Base-by-base conservation (phyloP, 176 grass and related monocot genomes). In the Triticum turgidum region DNA sequence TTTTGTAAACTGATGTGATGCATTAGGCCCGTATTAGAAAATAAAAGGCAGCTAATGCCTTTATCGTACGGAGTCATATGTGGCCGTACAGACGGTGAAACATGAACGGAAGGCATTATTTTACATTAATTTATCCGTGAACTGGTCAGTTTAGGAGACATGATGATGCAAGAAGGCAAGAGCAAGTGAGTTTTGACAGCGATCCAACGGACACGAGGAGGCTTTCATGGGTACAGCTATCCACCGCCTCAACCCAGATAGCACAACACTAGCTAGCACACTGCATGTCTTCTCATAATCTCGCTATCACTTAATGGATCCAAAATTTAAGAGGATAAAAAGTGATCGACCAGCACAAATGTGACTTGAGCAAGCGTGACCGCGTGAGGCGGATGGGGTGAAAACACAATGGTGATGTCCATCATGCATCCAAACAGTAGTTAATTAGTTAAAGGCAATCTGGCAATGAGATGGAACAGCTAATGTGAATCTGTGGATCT, bases 71-170 rank as follows among this genome's bases (percentile, higher is more conserved):
- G 3, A 6, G 3, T 14, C 14, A 1, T 7, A 7, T 1, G 6
- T 58, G 65, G 0, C 33, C 80, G 80, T 87, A 87, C 85, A n/a
- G 59, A 59, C 5, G 9, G 51, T 61, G 71, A 76, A 54, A 76
- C 59, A n/a, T 58, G 41, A 77, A 59, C 86, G 4, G 18, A 39
- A 35, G 5, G 10, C 0, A 8, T 20, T 69, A 4, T 12, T 80
- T 44, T 4, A 5, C 3, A 14, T 45, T 9, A 21, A 33, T 47
- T 24, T 34, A 35, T 25, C 6, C 8, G 2, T 81, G 67, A 45
- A 5, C 63, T 24, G 4, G 25, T 10, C 22, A 39, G 30, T 56
- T 24, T 14, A 12, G 7, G 4, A 18, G 78, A 66, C 15, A 47
- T 13, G 64, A 34, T 12, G 66, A 25, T 80, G 11, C 7, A 38